Base-by-base conservation (phyloP, 805 yeast species). In the Candida argentea region DNA sequence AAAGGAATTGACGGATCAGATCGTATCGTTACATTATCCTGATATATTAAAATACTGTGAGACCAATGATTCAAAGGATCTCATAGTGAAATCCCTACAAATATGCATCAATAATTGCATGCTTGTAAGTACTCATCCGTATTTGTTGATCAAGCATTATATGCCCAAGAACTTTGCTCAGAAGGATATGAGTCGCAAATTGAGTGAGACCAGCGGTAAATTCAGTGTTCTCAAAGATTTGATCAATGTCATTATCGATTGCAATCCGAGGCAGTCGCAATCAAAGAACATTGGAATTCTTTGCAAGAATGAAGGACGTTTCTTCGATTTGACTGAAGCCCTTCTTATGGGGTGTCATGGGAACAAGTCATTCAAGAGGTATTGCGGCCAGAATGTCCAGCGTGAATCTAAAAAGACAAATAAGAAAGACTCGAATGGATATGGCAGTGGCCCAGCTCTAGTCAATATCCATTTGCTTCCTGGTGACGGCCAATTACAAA, bases 31-130 rank as follows among this genome's bases (percentile, higher is more conserved):
- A 22, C 97, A 89, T 53, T 89, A 87, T 48, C 74, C 89, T 19
- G 97, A 87, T 47, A 85, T 89, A 33, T 61, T 89, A 41, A 77
- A 85, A 52, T 87, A 79, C 49, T 86, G 83, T 45, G 94, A 85
- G 48, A 60, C 72, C 27, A 57, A 65, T 32, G 67, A 64, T 36
- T 54, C 56, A 22, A 50, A 54, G 5, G 66, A 61, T 10, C 71
- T 82, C 16, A 70, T 81, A 20, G 61, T 75, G n/a, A 83, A 83
- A 44, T 76, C 93, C 0, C 63, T 89, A 49, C 70, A 74, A 34
- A 78, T 83, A 5, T 71, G 93, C 51, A 70, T 83, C 34, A 53
- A 70, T 33, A 86, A 87, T 53, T 73, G 87, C 24, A 78, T 77
- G 48, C 62, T 78, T 15, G 91, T 87, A 2, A 75, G 93, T 14